Base-by-base conservation (phyloP, 192 early-diverging fungal genomes). In the Mortierella alpina region DNA sequence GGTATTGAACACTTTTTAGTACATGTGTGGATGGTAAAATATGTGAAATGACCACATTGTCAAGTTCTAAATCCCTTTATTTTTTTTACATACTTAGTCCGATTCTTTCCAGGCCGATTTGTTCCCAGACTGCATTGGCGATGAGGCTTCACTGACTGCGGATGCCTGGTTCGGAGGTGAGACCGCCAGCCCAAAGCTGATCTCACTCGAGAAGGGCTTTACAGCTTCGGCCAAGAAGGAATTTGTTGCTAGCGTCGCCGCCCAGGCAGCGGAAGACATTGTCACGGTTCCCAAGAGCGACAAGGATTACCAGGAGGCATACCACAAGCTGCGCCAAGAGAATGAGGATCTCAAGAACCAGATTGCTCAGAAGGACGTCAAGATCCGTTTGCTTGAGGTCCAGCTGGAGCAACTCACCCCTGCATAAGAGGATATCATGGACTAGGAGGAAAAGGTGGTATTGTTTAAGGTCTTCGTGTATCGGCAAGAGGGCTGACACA, bases 71-170 rank as follows among this genome's bases (percentile, higher is more conserved):
- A 31, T 31, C 31, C 31, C 31, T 31, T 31, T 55, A 8, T 55
- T 55, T n/a, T 55, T 55, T 1, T 49, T 63, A 6, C 48, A 46
- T 48, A 23, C 56, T 57, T 87, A 97, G 93, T 88, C 96, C 40
- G 98, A 99, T 85, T 88, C 92, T 22, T 99, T 99, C 92, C 97
- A 98, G 87, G 76, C 91, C 20, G 98, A 99, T 72, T 86, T 99
- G 57, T 99, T 94, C 87, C 97, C 98, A 49, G 93, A 94, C 39
- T 91, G 93, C 11, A 73, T 89, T 51, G 89, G 95, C 23, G 94
- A 94, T 52, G 89, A 92, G 51, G 88, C 98, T 10, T 86, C 96
- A 1, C 75, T 99, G 56, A 91, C 95, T n/a, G 92, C 94, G 6
- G 94, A 96, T 63, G 95, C 97, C 76, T 99, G 91, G 85, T 97